These are phyloP conservation scores for Chionographis japonica DNA, from an alignment of 106 monocot species.

Conservation along the genomic window DNA sequence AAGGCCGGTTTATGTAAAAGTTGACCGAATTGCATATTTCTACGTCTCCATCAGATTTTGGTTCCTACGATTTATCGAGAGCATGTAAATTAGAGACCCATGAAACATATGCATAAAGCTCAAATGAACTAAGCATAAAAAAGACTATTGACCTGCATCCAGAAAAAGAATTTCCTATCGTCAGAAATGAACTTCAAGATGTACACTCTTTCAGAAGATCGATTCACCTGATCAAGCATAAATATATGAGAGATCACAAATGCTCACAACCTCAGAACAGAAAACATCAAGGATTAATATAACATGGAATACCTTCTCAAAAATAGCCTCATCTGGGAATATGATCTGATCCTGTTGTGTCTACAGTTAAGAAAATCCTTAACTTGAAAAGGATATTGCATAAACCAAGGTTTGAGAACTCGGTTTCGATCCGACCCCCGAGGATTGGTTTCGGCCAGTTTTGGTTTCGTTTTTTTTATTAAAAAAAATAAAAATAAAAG, in stretches of 20 bases:
- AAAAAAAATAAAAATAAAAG: no score
- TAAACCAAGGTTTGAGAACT: no score
- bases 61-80: constrained; percentile 48
- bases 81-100: constrained; percentile 4
- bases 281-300: neutral
- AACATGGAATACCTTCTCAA: constrained; percentile 70
- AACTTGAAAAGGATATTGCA: neutral
- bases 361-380: constrained; percentile 33
- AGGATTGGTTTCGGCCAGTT: no score
- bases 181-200: constrained; percentile 91
- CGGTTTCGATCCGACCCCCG: neutral
- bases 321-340: constrained; percentile 90
- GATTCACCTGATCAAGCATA: constrained; percentile 59
- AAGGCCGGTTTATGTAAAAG: constrained; percentile 62
- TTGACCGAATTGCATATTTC: constrained; percentile 71
- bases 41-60: constrained; percentile 53
- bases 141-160: constrained; percentile 82
- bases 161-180: constrained; percentile 85
- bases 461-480: no score
- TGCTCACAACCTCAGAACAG: neutral
- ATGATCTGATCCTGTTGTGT: constrained; percentile 84
- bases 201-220: constrained; percentile 86
- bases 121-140: neutral
- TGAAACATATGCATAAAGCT: neutral
- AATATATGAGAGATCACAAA: neutral